Conservation (phyloP, 2,329 filamentous ascomycete species). For the Calonectria fujianensis region DNA sequence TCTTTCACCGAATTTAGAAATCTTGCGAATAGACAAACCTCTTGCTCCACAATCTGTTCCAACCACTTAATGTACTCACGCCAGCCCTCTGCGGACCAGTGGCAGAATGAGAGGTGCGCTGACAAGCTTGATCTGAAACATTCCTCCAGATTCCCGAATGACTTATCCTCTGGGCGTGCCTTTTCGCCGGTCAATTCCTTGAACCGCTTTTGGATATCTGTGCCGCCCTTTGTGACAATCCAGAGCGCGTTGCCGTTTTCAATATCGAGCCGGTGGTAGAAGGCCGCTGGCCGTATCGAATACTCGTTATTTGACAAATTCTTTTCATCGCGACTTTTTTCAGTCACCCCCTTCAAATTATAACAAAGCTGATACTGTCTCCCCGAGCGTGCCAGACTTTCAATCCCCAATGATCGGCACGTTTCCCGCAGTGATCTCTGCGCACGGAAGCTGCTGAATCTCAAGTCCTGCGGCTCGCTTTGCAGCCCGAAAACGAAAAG, state of each 20-base stretch:
- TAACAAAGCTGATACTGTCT: constrained; percentile 36
- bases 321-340: not conserved
- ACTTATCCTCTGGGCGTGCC: constrained; percentile 31
- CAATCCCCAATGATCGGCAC: not conserved
- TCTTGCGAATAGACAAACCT: constrained; percentile 1
- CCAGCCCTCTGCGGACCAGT: constrained; percentile 34
- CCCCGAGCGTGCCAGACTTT: constrained; percentile 24
- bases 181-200: constrained; percentile 27
- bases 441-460: constrained; percentile 33
- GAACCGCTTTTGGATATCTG: constrained; percentile 18
- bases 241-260: constrained; percentile 35
- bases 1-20: not conserved
- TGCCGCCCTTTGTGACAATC: constrained; percentile 28
- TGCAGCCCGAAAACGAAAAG: constrained; percentile 29
- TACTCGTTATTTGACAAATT: not conserved
- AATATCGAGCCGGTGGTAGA: constrained; percentile 29
- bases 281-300: constrained; percentile 21
- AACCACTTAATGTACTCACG: constrained; percentile 26
- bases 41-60: constrained; percentile 4
- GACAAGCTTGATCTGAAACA: constrained; percentile 32
- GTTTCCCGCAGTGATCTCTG: constrained; percentile 16
- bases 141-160: constrained; percentile 6
- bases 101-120: constrained; percentile 28
- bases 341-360: constrained; percentile 31
- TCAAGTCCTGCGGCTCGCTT: constrained; percentile 20